These are phyloP conservation scores for Aegilops umbellulata DNA, from an alignment of 176 grass and related monocot genomes.

Conservation along the genomic window DNA sequence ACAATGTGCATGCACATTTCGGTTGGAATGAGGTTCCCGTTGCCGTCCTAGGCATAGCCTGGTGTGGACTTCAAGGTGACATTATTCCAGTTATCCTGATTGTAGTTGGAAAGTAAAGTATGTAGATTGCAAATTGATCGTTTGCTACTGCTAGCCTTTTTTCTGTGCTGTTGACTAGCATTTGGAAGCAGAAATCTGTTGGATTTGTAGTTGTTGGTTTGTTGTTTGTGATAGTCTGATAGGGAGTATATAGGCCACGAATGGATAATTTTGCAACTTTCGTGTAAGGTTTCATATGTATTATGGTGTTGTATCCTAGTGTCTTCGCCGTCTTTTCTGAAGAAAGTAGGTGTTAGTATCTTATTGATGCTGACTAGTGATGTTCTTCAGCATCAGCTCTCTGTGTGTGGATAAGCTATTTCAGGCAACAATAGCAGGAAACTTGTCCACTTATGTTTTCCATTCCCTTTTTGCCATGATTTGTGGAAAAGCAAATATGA, in stretches of 20 bases:
- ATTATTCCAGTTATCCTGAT: not conserved
- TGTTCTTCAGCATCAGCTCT: not conserved
- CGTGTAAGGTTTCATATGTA: no score
- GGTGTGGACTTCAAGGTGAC: conserved; percentile 26
- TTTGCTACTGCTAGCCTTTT: not conserved
- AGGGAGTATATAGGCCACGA: conserved; percentile 19
- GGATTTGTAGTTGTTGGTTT: conserved; percentile 16
- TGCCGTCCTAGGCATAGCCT: conserved; percentile 42
- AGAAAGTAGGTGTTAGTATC: not conserved
- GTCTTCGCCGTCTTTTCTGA: not conserved
- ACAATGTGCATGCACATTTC: conserved; percentile 82
- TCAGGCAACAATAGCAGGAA: not conserved
- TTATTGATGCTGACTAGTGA: not conserved
- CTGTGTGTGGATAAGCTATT: not conserved
- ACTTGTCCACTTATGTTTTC: not conserved
- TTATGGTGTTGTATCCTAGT: not conserved
- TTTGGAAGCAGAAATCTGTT: not conserved
- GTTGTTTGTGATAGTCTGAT: conserved; percentile 18
- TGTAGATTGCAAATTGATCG: conserved; percentile 27
- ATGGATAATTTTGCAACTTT: not conserved
- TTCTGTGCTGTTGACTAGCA: conserved; percentile 7
- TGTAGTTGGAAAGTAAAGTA: conserved; percentile 18
- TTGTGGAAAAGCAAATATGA: not conserved
- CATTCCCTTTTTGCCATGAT: conserved; percentile 2
- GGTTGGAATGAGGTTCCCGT: conserved; percentile 58